Conservation (phyloP, 2,329 filamentous ascomycete species). For the Alternaria panax region DNA sequence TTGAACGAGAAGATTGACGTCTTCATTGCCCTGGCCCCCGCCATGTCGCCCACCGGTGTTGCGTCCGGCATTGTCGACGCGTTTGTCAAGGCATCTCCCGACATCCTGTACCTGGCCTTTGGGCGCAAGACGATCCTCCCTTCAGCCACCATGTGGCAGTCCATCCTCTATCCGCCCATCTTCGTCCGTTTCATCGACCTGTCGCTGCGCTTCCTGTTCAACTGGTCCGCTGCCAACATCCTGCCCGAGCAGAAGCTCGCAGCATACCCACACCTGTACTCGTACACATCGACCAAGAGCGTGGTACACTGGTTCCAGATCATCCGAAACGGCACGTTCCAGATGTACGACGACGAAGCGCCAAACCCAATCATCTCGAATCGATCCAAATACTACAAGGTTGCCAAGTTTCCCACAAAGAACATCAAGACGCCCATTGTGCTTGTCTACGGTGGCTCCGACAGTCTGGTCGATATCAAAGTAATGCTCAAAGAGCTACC, state of each 20-base stretch:
- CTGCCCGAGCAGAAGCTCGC: constrained; percentile 87
- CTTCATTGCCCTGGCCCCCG: constrained; percentile 93
- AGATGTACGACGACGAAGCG: constrained; percentile 98
- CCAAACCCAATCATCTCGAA: constrained; percentile 76
- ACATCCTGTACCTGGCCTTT: constrained; percentile 91
- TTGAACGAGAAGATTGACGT: constrained; percentile 94
- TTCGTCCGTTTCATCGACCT: constrained; percentile 89
- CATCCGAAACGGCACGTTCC: constrained; percentile 93
- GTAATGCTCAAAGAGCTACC: constrained; percentile 92
- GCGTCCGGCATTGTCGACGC: constrained; percentile 91
- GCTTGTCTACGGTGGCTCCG: constrained; percentile 89
- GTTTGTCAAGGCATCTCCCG: constrained; percentile 89
- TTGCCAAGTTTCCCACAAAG: constrained; percentile 92
- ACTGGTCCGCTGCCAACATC: constrained; percentile 88
- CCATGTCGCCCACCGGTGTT: constrained; percentile 93
- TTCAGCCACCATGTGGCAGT: constrained; percentile 97
- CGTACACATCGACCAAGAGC: constrained; percentile 94
- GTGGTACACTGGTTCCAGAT: constrained; percentile 99
- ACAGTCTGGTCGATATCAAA: constrained; percentile 92
- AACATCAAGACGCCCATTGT: constrained; percentile 98
- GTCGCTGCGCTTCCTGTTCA: constrained; percentile 82
- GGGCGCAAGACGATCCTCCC: constrained; percentile 89
- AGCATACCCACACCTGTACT: constrained; percentile 94
- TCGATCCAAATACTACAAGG: constrained; percentile 87
- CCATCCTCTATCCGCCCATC: constrained; percentile 90